Evolutionary conservation across 495 filamentous ascomycete species (phyloP), one percentile per base, ranked within the genome.

Genomic region (Hypoxylon rickii): DNA sequence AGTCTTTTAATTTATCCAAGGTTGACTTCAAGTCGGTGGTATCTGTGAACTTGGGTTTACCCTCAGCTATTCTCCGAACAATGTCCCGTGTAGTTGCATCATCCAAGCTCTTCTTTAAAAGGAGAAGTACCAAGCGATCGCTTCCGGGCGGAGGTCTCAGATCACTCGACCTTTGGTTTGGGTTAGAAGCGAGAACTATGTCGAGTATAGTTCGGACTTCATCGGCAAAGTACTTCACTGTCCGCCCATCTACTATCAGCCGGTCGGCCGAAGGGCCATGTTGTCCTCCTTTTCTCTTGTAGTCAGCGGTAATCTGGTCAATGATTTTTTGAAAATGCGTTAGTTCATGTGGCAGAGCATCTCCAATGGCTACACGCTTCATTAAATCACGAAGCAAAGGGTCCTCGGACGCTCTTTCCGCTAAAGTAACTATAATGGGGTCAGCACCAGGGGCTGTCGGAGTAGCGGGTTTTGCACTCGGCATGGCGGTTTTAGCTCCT

Each of bases 351-450:
- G 83, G 82, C 2, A 83, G 81, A 2, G 95, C 95, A 51, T 90
- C 84, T 16, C 92, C 94, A 18, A 88, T 86, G 3, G 95, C 95
- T 7, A 99, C 95, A 10, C 92, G 85, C 63, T 90, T 88, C 95
- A 99, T 99, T 8, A 99, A 79, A n/a, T 86, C 85, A 62, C 96
- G 92, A n/a, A 99, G 77, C 40, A 91, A 82, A 1, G 88, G 86
- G 67, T 99, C 89, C 13, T 87, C 85, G 0, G 89, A 88, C 12
- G 95, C 95, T 61, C 84, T 83, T 55, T 90, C 89, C 2, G 95
- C 95, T 34, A 99, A 74, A 69, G 91, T 90, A 47, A 96, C 89
- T 50, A 99, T 99, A 34, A 99, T 95, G 2, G 95, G 95, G 68
- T 99, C 95, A 18, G 71, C 67, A 21, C 61, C 57, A 4, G 59